Conservation (phyloP, 495 filamentous ascomycete species). For the Bacidia gigantensis region DNA sequence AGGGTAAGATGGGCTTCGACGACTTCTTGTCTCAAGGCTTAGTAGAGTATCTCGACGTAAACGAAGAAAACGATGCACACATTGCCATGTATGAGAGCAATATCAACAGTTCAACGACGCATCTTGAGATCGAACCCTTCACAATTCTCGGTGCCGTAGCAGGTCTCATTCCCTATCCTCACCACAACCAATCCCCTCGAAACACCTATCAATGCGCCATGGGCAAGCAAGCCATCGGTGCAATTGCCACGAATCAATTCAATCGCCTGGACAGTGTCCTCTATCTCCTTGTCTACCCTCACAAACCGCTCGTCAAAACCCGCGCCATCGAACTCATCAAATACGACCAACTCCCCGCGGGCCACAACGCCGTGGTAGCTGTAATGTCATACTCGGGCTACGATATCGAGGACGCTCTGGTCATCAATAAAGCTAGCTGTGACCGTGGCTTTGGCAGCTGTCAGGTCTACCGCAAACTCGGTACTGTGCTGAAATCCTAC, state of each 20-base stretch:
- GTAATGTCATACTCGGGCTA: slow-evolving; percentile 99
- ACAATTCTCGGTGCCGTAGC: slow-evolving; percentile 96
- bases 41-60: slow-evolving; percentile 93
- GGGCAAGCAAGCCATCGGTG: slow-evolving; percentile 99
- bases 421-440: slow-evolving; percentile 86
- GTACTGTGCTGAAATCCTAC: slow-evolving; percentile 62
- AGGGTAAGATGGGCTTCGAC: slow-evolving; percentile 74
- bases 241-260: slow-evolving; percentile 95
- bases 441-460: slow-evolving; percentile 92
- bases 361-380: slow-evolving; percentile 91
- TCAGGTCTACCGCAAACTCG: slow-evolving; percentile 86
- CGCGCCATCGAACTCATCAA: slow-evolving; percentile 93
- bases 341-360: slow-evolving; percentile 93
- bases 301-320: slow-evolving; percentile 94
- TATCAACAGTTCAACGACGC: slow-evolving; percentile 67
- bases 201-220: slow-evolving; percentile 99
- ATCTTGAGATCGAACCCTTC: slow-evolving; percentile 95
- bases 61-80: slow-evolving; percentile 93
- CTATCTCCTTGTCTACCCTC: slow-evolving; percentile 94
- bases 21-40: slow-evolving; percentile 80
- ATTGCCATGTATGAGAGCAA: slow-evolving; percentile 80
- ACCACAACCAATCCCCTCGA: slow-evolving; percentile 97
- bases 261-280: slow-evolving; percentile 87
- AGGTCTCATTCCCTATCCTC: slow-evolving; percentile 91
- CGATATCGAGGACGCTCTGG: slow-evolving; percentile 97